Evolutionary conservation across 148 eudicot species (phyloP).

Genomic region (Diospyros lotus): DNA sequence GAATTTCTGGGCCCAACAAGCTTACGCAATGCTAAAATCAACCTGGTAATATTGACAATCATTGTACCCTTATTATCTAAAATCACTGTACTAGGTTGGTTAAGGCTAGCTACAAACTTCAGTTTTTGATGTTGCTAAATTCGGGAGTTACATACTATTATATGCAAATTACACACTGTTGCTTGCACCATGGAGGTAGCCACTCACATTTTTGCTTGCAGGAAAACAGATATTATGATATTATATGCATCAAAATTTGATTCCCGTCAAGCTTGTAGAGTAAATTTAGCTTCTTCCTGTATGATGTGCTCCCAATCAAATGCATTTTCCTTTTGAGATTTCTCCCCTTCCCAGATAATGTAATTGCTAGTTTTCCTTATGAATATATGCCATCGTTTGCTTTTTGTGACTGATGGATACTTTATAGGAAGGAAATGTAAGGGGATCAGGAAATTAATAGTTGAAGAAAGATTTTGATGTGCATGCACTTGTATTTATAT

Average conservation of each 20-base stretch:
- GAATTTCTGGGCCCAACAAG: not conserved
- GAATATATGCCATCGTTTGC: not conserved
- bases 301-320: not conserved
- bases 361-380: not conserved
- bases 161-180: not conserved
- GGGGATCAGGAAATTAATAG: not conserved
- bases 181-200: not conserved
- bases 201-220: not conserved
- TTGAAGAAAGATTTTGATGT: not conserved
- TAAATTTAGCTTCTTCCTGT: no score
- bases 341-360: not conserved
- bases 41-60: not conserved
- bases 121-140: no score
- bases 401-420: constrained; percentile 1
- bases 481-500: not conserved
- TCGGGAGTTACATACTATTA: no score
- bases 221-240: not conserved
- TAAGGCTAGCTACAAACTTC: not conserved
- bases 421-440: not conserved
- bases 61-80: not conserved
- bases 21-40: not conserved
- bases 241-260: not conserved
- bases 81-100: not conserved
- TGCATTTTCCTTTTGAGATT: not conserved
- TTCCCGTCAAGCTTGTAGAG: not conserved